A percentile compares a stretch with the other conserved stretches of the same genome.
These are phyloP conservation scores for Trichoderma sp. DNA, from an alignment of 2,329 filamentous ascomycete species.

Conservation along the genomic window DNA sequence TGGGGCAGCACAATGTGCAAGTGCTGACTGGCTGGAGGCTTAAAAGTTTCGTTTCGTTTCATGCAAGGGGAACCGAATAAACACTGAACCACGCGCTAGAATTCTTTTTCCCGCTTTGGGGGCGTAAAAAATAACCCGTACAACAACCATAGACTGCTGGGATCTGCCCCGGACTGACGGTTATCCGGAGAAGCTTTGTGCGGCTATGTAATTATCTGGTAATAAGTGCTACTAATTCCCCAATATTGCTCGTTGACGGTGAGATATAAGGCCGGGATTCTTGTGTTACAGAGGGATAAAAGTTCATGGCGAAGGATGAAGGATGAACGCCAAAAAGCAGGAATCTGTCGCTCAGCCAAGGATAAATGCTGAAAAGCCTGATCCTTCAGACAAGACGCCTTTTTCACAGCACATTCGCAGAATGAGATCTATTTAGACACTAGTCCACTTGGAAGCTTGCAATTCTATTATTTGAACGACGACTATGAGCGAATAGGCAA, in stretches of 20 bases:
- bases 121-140: background rate
- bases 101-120: background rate
- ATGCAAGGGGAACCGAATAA: background rate
- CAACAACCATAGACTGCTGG: background rate
- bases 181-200: background rate
- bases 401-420: background rate
- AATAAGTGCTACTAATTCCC: background rate
- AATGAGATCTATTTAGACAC: background rate
- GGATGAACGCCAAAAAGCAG: background rate
- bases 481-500: background rate
- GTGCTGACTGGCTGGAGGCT: conserved; percentile 1
- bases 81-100: background rate
- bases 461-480: background rate
- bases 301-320: background rate
- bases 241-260: too few relatives aligned
- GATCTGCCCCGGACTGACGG: background rate
- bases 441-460: background rate
- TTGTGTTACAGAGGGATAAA: background rate
- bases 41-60: conserved; percentile 19
- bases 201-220: background rate
- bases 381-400: background rate
- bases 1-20: conserved; percentile 1
- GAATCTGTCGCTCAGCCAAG: background rate
- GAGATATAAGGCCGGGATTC: background rate
- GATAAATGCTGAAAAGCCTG: conserved; percentile 3